Base-by-base conservation (phyloP, 495 filamentous ascomycete genomes). In the Hypoxylon subgilvum region DNA sequence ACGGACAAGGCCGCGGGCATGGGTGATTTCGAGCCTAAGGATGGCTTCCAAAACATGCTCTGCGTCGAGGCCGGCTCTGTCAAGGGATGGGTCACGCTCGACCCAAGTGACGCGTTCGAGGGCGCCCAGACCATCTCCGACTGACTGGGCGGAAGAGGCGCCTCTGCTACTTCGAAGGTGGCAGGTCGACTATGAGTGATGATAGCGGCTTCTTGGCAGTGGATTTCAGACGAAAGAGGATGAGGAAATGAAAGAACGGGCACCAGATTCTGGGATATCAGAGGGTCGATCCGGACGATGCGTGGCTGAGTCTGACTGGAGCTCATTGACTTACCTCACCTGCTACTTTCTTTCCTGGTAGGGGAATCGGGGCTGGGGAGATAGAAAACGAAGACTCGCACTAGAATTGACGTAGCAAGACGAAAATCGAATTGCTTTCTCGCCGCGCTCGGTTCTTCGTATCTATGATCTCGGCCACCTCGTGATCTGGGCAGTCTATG, bases 11-110 rank as follows among this genome's bases (percentile, higher is more conserved):
- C 89, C 6, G 81, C 80, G 60, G 81, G 80, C 0, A 92, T 97
- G 80, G 86, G 76, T 27, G 94, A 99, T 66, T 96, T 99, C 73
- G 85, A 81, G 39, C 93, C 93, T 3, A 86, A 91, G 64, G 89
- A 91, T 52, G 94, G 90, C 17, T 97, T 86, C 73, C 88, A 88
- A 76, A 82, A 90, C 16, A 96, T 97, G 90, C 75, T 98, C 42
- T 97, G 93, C 72, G 84, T 97, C 39, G 95, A 97, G 76, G 88
- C 92, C 5, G 94, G 95, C 1, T 80, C 87, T 0, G 94, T 99
- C 10, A 76, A 79, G 52, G 82, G 77, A 3, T 97, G 90, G 91
- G 84, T 87, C 73, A 87, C 82, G 8, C 76, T 99, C 51, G 95
- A 97, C 70, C 82, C 82, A 7, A 90, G 90, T 6, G 94, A 96